Conservation (phyloP, 2,329 filamentous ascomycete genomes). For the Xylaria sp. region DNA sequence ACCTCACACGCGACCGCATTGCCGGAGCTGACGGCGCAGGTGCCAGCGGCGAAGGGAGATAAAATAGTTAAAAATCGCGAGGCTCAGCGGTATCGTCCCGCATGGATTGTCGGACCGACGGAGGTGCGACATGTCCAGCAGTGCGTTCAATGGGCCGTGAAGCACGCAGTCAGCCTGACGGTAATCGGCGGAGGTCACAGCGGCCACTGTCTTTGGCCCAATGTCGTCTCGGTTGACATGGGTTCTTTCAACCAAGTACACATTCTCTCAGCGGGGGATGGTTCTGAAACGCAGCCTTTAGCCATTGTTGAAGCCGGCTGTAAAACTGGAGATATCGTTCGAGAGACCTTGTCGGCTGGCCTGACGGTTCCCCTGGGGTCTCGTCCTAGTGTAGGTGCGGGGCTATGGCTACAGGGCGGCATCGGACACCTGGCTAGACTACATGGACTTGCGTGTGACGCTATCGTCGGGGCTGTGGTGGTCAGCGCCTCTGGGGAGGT, state of each 20-base stretch:
- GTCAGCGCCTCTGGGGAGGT: slow-evolving; percentile 57
- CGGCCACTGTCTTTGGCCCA: slow-evolving; percentile 59
- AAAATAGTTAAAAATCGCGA: slow-evolving; percentile 57
- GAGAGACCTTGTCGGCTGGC: slow-evolving; percentile 50
- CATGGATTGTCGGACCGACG: slow-evolving; percentile 53
- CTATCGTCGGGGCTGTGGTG: slow-evolving; percentile 64
- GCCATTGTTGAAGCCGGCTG: slow-evolving; percentile 62
- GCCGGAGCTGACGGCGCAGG: slow-evolving; percentile 48
- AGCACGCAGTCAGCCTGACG: slow-evolving; percentile 51
- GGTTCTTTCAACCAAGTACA: slow-evolving; percentile 57
- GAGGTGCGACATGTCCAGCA: slow-evolving; percentile 55
- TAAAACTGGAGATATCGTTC: slow-evolving; percentile 59
- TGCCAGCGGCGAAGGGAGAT: slow-evolving; percentile 44
- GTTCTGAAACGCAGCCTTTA: slow-evolving; percentile 42
- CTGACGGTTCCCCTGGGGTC: slow-evolving; percentile 64
- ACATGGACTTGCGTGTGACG: slow-evolving; percentile 64
- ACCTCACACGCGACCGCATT: slow-evolving; percentile 51
- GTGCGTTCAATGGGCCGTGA: slow-evolving; percentile 62
- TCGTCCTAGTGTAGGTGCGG: slow-evolving; percentile 67
- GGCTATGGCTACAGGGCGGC: slow-evolving; percentile 68
- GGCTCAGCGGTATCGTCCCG: slow-evolving; percentile 51
- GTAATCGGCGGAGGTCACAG: slow-evolving; percentile 65
- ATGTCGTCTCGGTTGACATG: slow-evolving; percentile 65
- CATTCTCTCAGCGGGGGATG: slow-evolving; percentile 42
- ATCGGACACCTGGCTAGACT: slow-evolving; percentile 63